Base-by-base conservation (phyloP, 2,329 filamentous ascomycete species). In the Teratosphaeria destructans region DNA sequence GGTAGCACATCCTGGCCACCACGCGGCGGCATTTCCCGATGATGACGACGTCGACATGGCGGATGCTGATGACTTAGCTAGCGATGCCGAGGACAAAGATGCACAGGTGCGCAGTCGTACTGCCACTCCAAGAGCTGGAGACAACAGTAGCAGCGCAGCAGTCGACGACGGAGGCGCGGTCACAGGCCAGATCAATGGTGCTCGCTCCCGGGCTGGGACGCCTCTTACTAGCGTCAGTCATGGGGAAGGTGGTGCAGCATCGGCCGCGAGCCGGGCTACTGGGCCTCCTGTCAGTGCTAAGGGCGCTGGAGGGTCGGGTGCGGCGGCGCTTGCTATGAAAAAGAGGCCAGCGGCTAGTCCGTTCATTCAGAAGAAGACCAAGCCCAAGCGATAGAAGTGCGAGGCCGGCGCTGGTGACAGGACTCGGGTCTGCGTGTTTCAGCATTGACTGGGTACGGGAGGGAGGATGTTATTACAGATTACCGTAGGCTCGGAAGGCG, bases 341-440 rank as follows among this genome's bases (percentile, higher is more conserved):
- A 68, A 68, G 60, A 66, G 63, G 56, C 61, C 65, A 12, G 60
- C 65, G 52, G 63, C 64, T 23, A 65, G 62, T 54, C 66, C 67
- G 3, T 69, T 69, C 54, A 64, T 70, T 57, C 66, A 63, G 49
- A 63, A 62, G 57, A 65, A 66, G 54, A 59, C 58, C 23, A 64
- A 62, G 57, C 61, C 60, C 52, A 59, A 55, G 35, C 57, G 39
- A 32, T 61, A 49, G 43, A 19, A n/a, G 23, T 49, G 43, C 16
- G 26, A 19, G n/a, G 43, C 19, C 16, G 23, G n/a, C 43, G 43
- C 16, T 49, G 43, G 43, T 19, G 43, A 49, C 43, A 49, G 11
- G 12, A 23, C 5, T 6, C n/a, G 19, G 5, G 16, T 12, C 5
- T 49, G 14, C 23, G 43, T 49, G 43, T 49, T 23, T 49, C 43